Evolutionary conservation across 768 basidiomycete genomes (phyloP).

Genomic region (Tricholoma furcatifolium): DNA sequence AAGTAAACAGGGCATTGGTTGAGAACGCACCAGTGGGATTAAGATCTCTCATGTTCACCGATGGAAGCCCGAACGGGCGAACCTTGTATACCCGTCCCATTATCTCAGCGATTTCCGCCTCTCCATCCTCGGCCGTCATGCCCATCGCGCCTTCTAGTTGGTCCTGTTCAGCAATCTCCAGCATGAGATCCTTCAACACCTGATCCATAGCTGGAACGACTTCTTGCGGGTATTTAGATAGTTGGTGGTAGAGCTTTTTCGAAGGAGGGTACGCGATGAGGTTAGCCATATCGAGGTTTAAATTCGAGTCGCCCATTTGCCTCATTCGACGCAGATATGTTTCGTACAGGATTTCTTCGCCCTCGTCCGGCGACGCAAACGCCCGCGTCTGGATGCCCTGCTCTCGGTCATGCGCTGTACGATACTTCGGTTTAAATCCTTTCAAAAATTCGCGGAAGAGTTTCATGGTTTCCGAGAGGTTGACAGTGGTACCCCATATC

Average conservation of each 20-base stretch:
- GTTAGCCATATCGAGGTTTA: constrained; percentile 90
- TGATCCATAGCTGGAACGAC: constrained; percentile 98
- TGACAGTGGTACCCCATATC: constrained; percentile 98
- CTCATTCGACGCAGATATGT: constrained; percentile 82
- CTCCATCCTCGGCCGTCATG: constrained; percentile 74
- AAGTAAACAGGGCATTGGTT: not conserved
- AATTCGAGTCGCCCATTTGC: constrained; percentile 86
- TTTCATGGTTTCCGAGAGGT: constrained; percentile 88
- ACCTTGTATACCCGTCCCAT: constrained; percentile 90
- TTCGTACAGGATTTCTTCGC: constrained; percentile 74
- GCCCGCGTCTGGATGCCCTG: constrained; percentile 50
- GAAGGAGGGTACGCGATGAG: constrained; percentile 82
- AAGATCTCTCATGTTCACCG: constrained; percentile 92
- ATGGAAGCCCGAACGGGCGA: constrained; percentile 80
- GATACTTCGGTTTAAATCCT: constrained; percentile 92
- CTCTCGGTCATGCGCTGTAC: constrained; percentile 67
- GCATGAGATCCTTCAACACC: constrained; percentile 88
- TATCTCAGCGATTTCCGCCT: constrained; percentile 87
- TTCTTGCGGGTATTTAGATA: constrained; percentile 95
- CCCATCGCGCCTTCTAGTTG: constrained; percentile 66
- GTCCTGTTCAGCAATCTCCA: constrained; percentile 83
- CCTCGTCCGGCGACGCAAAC: constrained; percentile 61
- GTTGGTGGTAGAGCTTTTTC: constrained; percentile 79
- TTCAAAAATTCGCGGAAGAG: constrained; percentile 85
- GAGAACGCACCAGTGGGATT: constrained; percentile 78